These are phyloP conservation scores for Leishmania guyanensis DNA, from an alignment of 208 protist species.

Conservation along the genomic window DNA sequence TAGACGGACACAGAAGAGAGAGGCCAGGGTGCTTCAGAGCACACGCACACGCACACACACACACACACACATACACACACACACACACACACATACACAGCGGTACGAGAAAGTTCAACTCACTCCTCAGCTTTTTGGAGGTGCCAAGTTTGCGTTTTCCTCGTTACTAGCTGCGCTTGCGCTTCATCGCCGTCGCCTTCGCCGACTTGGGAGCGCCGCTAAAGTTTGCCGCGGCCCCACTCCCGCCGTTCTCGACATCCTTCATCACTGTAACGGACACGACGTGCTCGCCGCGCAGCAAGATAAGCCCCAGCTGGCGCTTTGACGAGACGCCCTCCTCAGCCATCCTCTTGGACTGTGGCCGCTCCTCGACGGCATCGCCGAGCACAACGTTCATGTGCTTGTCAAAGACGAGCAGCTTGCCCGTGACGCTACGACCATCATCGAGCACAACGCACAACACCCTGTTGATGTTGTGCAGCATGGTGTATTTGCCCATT, in stretches of 20 bases:
- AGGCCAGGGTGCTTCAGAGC: background rate
- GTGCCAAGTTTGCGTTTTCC: background rate
- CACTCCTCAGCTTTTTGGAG: background rate
- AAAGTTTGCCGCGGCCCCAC: slow-evolving; percentile 22
- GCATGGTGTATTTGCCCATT: slow-evolving; percentile 78
- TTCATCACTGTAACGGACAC: slow-evolving; percentile 76
- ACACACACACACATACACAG: background rate
- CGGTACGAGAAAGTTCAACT: background rate
- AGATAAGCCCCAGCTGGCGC: slow-evolving; percentile 70
- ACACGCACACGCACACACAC: background rate
- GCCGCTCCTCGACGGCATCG: slow-evolving; percentile 60
- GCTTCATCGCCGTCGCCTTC: slow-evolving; percentile 44
- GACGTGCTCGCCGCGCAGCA: slow-evolving; percentile 86
- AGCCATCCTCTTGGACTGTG: slow-evolving; percentile 70
- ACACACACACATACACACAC: background rate
- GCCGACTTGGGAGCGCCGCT: slow-evolving; percentile 49
- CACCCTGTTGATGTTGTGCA: slow-evolving; percentile 84
- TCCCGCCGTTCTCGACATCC: slow-evolving; percentile 11
- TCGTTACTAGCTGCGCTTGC: slow-evolving; percentile 27
- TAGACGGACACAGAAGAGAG: background rate
- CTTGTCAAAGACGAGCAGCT: slow-evolving; percentile 82
- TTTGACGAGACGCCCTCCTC: slow-evolving; percentile 53
- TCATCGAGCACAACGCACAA: slow-evolving; percentile 74
- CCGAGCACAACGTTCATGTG: slow-evolving; percentile 91
- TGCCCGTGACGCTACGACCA: slow-evolving; percentile 70